Base-by-base conservation (phyloP, 495 filamentous ascomycete genomes). In the Daldinia concentrica region DNA sequence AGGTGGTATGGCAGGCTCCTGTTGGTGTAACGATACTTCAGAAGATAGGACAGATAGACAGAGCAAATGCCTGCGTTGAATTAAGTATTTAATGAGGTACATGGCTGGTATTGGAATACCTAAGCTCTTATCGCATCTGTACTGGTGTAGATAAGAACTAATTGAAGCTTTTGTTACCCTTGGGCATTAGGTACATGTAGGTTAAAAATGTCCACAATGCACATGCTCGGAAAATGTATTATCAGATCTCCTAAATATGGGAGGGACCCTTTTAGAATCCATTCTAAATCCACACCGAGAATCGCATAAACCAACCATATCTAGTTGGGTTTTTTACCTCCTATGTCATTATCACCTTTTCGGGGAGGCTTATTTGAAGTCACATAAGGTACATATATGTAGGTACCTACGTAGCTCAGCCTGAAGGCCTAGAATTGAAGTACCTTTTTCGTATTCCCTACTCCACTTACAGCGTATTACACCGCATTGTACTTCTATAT, bases 361-460 rank as follows among this genome's bases (percentile, higher is more conserved):
- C 41, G 41, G n/a, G 41, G 8, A 17, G 41, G 41, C n/a, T 4
- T 45, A 45, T 45, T 8, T 41, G 41, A 45, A 45, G 41, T 45
- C 41, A 45, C 17, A 19, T 22, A 45, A 45, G 29, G 29, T 30
- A 32, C 6, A 32, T 32, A 1, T 32, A 32, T 7, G 8, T 5
- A 29, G 3, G 27, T 29, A 29, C 4, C 27, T 29, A 29, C 27
- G 27, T 29, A 29, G 27, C 14, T n/a, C 15, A 43, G 15, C 43
- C 24, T 54, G 11, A 24, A 30, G 51, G 17, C 9, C 17, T 32
- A 36, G 54, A 30, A 32, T 37, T 5, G 2, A 65, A 32, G 62
- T 58, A 65, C 52, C 34, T 58, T 34, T 57, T 9, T 39, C 27
- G 62, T 65, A 57, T 19, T 37, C 39, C 37, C 6, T 58, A 48